Evolutionary conservation across 2,329 filamentous ascomycete species (phyloP).

Genomic region (Helminthosporium solani): DNA sequence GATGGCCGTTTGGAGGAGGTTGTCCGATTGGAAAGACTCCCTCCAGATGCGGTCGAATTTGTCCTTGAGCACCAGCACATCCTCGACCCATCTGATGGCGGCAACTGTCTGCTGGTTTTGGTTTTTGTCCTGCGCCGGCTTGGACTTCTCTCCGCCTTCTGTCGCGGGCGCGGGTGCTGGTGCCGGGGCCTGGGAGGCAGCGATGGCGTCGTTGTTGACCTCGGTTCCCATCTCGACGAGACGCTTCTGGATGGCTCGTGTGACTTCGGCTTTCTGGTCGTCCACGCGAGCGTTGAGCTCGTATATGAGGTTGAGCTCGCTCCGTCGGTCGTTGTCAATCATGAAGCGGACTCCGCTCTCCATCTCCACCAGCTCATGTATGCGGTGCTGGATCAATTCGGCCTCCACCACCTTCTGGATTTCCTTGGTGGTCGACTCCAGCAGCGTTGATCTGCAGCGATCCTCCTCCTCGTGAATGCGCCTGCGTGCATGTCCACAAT

Average conservation of each 20-base stretch:
- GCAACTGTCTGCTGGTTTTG: constrained; percentile 79
- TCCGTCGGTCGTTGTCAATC: constrained; percentile 83
- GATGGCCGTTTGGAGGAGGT: constrained; percentile 75
- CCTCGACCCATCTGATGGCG: constrained; percentile 93
- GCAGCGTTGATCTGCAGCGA: constrained; percentile 79
- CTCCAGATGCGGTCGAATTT: constrained; percentile 83
- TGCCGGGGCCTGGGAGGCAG: constrained; percentile 57
- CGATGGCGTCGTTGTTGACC: constrained; percentile 69
- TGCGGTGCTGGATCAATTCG: constrained; percentile 73
- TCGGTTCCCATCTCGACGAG: constrained; percentile 78
- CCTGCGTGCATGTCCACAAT: constrained; percentile 73
- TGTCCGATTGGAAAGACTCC: constrained; percentile 71
- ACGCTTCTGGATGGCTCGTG: constrained; percentile 68
- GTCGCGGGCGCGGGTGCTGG: constrained; percentile 44
- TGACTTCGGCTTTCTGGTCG: constrained; percentile 67
- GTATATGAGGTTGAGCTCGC: constrained; percentile 80
- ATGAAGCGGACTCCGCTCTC: constrained; percentile 86
- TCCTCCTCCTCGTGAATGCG: constrained; percentile 79
- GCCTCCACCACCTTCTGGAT: constrained; percentile 77
- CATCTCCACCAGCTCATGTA: constrained; percentile 79
- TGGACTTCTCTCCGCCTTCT: constrained; percentile 55
- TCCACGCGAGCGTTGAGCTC: constrained; percentile 77
- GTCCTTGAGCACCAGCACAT: constrained; percentile 80
- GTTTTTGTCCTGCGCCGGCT: constrained; percentile 46
- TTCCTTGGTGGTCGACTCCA: constrained; percentile 68